Evolutionary conservation across 139 green algal species (phyloP).

Genomic region (Volvox africanus): DNA sequence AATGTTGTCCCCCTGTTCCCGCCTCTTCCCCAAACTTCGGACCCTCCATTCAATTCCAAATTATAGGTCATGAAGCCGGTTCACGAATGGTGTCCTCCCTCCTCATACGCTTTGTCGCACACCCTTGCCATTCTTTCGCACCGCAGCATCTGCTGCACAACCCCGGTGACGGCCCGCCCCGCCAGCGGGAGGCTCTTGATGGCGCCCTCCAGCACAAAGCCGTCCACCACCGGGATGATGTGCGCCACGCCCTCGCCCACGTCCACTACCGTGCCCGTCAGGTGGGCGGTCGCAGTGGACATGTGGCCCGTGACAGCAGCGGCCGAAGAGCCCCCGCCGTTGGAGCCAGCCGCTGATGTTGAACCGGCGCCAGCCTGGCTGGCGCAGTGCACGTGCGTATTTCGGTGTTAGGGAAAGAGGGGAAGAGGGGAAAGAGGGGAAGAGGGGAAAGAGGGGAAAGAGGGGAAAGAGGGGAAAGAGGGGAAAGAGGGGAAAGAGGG

Average conservation of each 20-base stretch:
- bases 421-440: too few relatives aligned
- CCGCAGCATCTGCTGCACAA: constrained; percentile 71
- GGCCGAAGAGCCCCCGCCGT: neutral
- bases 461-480: too few relatives aligned
- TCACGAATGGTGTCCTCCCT: too few relatives aligned
- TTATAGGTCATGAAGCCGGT: too few relatives aligned
- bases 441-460: too few relatives aligned
- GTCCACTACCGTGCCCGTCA: constrained; percentile 87
- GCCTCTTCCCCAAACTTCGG: too few relatives aligned
- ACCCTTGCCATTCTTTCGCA: neutral
- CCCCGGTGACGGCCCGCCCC: constrained; percentile 70
- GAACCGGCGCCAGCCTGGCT: too few relatives aligned
- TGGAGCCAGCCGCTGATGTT: neutral
- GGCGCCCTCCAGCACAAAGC: constrained; percentile 78
- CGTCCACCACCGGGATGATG: constrained; percentile 85
- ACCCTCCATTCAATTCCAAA: too few relatives aligned
- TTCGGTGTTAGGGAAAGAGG: too few relatives aligned
- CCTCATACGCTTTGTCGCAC: neutral
- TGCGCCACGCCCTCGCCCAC: constrained; percentile 83
- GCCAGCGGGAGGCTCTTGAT: constrained; percentile 82
- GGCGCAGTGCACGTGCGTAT: too few relatives aligned
- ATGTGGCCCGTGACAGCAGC: neutral
- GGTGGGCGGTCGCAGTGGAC: neutral
- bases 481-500: too few relatives aligned
- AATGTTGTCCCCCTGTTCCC: too few relatives aligned